phyloP scores from a whole-genome alignment of 306 rosid species.

The Prunus dulcis region DNA sequence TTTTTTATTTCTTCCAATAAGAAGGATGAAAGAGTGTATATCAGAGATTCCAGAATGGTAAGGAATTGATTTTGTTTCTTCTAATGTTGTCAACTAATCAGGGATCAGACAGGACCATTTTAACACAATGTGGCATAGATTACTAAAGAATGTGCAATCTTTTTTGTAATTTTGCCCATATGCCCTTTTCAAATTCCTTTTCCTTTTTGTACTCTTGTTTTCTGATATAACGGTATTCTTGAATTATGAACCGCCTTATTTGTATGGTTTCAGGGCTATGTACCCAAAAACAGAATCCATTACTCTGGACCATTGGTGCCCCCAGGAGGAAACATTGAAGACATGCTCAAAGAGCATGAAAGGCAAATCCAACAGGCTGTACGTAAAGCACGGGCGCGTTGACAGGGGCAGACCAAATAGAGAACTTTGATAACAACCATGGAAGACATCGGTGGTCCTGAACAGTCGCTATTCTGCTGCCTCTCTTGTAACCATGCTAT shows the following conservation, averaged over 20 bases:
- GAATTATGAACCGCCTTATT: not conserved
- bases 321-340: slow-evolving; percentile 71
- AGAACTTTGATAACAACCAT: not conserved
- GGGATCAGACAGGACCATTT: not conserved
- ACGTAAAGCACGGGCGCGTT: slow-evolving; percentile 54
- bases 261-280: slow-evolving; percentile 45
- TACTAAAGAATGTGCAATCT: not conserved
- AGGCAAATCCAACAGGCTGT: slow-evolving; percentile 86
- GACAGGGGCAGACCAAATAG: slow-evolving; percentile 43
- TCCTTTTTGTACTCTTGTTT: not conserved
- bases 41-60: slow-evolving; percentile 48
- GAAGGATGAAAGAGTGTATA: slow-evolving; percentile 32
- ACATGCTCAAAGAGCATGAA: slow-evolving; percentile 89
- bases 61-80: slow-evolving; percentile 10
- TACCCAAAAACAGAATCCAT: slow-evolving; percentile 70
- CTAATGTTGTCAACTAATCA: not conserved
- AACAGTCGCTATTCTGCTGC: not conserved
- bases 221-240: not conserved
- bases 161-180: not conserved
- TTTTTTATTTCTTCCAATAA: slow-evolving; percentile 28
- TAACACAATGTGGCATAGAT: not conserved
- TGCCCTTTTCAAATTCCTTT: not conserved
- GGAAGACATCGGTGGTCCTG: slow-evolving; percentile 5
- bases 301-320: slow-evolving; percentile 89
- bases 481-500: not conserved